Base-by-base conservation (phyloP, 306 rosid genomes). In the Glycine soja region DNA sequence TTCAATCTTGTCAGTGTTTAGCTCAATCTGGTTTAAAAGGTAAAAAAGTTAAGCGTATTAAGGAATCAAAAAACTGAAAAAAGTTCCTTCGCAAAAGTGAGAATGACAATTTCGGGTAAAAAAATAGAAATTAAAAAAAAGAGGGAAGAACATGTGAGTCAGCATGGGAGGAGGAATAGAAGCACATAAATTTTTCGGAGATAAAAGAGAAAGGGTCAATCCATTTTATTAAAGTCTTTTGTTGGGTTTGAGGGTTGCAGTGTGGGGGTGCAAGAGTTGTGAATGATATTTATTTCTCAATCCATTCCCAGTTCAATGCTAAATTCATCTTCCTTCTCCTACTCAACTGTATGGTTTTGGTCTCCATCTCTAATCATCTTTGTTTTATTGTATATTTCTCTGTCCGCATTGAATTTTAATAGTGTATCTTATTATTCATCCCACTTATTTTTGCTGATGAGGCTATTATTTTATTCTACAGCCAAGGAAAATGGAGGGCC, bases 401-500 rank as follows among this genome's bases (percentile, higher is more conserved):
- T 32, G 40, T 67, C 69, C 43, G 24, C 63, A 7, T 66, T 81
- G 14, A 48, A 65, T 77, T 65, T 74, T 76, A 48, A 61, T 51
- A 74, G 16, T 70, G 43, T 45, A 70, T 78, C 16, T 45, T 62
- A 38, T 68, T 73, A 16, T 72, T 75, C 58, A 12, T 30, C 13
- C 16, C 79, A 43, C 13, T 68, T 68, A 36, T 30, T 74, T 9
- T 66, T 81, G 50, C 15, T 88, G 53, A 73, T 74, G 76, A 57
- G 45, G 16, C 38, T 78, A 77, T 81, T 81, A 63, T 84, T 34
- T 34, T 34, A 12, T 34, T 63, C 10, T 32, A 36, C 83, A 87
- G 97, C 84, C 75, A 86, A 82, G 92, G 81, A 93, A 88, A 67
- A 93, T 96, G 98, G 98, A 93, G 52, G 92, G 85, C 14, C 92